A percentile compares a stretch with the other conserved stretches of the same genome.
Conservation (phyloP, 345 rosid species). For the Acer negundo region DNA sequence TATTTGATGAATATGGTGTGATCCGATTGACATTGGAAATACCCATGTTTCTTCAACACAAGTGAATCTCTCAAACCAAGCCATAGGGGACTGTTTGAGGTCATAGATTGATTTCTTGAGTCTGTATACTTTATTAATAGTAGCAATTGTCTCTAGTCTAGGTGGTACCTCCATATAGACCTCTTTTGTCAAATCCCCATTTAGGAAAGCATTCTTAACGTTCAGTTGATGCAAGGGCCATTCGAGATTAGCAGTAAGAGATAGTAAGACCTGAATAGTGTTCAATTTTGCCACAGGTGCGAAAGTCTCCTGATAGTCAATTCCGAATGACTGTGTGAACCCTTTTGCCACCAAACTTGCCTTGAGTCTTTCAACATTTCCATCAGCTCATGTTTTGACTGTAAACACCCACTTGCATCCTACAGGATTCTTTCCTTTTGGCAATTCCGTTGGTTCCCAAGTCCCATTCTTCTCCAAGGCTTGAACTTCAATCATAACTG, state of each 20-base stretch:
- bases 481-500: neutral
- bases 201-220: no score
- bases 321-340: no score
- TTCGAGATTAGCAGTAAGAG: no score
- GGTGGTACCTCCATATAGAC: neutral
- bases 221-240: no score
- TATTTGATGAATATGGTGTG: neutral
- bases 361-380: no score
- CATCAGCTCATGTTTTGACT: neutral
- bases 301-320: no score
- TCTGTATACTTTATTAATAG: neutral
- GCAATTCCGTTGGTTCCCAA: neutral
- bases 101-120: no score
- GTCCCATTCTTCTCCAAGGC: neutral
- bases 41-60: neutral
- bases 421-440: neutral
- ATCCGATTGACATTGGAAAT: neutral
- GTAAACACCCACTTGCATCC: neutral
- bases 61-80: neutral
- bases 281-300: no score
- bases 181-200: neutral
- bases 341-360: no score
- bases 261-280: no score
- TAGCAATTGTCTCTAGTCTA: no score
- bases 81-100: neutral